Base-by-base conservation (phyloP, 805 yeast genomes). In the Candida maesae region DNA sequence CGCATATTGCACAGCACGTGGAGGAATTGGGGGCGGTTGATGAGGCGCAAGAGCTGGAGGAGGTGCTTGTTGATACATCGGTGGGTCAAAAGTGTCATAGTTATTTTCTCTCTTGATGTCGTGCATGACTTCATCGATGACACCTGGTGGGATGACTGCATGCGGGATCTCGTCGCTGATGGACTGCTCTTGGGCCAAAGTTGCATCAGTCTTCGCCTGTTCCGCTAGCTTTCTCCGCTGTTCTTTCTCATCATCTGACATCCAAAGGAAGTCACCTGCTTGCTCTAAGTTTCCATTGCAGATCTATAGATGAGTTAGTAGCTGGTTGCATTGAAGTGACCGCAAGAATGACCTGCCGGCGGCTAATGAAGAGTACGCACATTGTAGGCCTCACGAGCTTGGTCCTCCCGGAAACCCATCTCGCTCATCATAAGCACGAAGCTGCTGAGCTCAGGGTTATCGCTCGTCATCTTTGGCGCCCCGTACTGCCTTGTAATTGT, bases 321-420 rank as follows among this genome's bases (percentile, higher is more conserved):
- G 7, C 21, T 5, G 8, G 4, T 15, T 13, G 18, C 6, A 12
- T 5, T 9, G n/a, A 5, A 9, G 28, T 7, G 19, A 17, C 31
- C n/a, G 13, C 31, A 15, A 16, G 13, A 14, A 30, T 18, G n/a
- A 9, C n/a, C n/a, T n/a, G n/a, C n/a, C 33, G 33, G 23, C 33
- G 23, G 33, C 33, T 9, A 17, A 30, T 18, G 5, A 18, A 30
- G 7, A 29, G n/a, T 13, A 39, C 42, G 14, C 23, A 39, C 42
- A 10, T 14, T 38, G 35, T 69, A 55, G 1, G 79, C 79, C 15
- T 57, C 60, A 6, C 46, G 41, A 4, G 73, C 65, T 41, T 65
- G 62, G 17, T 62, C 69, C 19, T 49, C 53, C 35, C 61, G 39
- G 56, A 69, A 65, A 28, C 74, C 74, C 72, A 70, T 68, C 29